These are phyloP conservation scores for Leptodontidium sp. DNA, from an alignment of 2,329 filamentous ascomycete genomes.

Conservation along the genomic window DNA sequence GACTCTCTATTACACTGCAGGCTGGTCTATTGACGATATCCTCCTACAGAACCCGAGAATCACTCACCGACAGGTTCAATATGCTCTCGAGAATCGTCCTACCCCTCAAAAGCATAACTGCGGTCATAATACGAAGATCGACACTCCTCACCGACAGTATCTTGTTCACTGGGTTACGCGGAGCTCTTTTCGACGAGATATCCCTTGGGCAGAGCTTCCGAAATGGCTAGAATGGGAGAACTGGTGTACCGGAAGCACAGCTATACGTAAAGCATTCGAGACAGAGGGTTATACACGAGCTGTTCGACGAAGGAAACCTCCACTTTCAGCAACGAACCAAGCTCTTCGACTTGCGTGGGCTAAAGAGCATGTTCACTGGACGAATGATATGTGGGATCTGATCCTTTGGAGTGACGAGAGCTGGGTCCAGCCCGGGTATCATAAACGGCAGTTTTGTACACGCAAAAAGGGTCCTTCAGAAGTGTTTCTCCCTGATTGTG, in stretches of 20 bases:
- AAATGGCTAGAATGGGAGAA: neutral
- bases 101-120: too few relatives aligned
- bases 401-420: slow-evolving; percentile 28
- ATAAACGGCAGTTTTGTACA: neutral
- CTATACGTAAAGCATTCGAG: slow-evolving; percentile 22
- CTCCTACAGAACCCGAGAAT: neutral
- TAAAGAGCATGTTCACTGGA: slow-evolving; percentile 17
- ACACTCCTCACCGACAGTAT: neutral
- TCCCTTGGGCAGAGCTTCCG: slow-evolving; percentile 6
- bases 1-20: slow-evolving; percentile 22
- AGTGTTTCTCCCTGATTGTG: neutral
- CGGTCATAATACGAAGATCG: too few relatives aligned
- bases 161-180: neutral
- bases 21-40: slow-evolving; percentile 19
- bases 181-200: slow-evolving; percentile 17
- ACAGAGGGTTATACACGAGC: slow-evolving; percentile 24
- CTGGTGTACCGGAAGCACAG: neutral
- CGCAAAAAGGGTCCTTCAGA: neutral
- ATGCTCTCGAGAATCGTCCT: too few relatives aligned
- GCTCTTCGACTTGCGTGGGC: slow-evolving; percentile 19
- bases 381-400: slow-evolving; percentile 20
- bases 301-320: slow-evolving; percentile 3
- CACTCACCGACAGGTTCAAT: too few relatives aligned
- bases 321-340: slow-evolving; percentile 17
- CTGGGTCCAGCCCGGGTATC: slow-evolving; percentile 3